These are phyloP conservation scores for Cercospora sp. DNA, from an alignment of 2,329 filamentous ascomycete genomes.

Conservation along the genomic window DNA sequence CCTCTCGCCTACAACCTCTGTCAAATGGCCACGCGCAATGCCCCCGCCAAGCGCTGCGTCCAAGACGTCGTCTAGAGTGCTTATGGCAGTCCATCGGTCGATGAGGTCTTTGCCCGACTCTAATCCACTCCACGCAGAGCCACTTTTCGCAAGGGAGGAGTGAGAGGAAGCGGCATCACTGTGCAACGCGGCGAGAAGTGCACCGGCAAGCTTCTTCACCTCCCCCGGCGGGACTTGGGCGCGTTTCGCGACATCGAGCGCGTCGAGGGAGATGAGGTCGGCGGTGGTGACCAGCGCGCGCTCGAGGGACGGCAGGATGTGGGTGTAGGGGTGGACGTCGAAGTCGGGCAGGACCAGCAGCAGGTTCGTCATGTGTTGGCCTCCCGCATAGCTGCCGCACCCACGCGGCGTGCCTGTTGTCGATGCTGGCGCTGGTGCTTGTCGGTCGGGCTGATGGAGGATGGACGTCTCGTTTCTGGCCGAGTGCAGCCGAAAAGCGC, in stretches of 20 bases:
- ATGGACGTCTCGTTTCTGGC: not conserved
- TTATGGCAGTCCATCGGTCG: conserved; percentile 62
- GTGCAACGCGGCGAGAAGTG: conserved; percentile 68
- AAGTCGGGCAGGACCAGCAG: conserved; percentile 79
- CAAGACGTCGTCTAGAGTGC: conserved; percentile 73
- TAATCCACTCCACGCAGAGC: conserved; percentile 1
- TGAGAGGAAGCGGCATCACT: conserved; percentile 30
- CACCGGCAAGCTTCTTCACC: conserved; percentile 69
- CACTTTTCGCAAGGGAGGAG: not conserved
- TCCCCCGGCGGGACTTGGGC: conserved; percentile 79
- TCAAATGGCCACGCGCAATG: conserved; percentile 75
- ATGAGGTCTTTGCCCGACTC: conserved; percentile 43
- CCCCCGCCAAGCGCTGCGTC: conserved; percentile 75
- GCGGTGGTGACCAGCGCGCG: conserved; percentile 72
- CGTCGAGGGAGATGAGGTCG: conserved; percentile 83
- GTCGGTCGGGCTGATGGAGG: conserved; percentile 3
- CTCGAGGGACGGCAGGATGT: conserved; percentile 78
- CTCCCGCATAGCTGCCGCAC: conserved; percentile 29
- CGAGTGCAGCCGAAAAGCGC: not conserved
- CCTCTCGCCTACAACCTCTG: conserved; percentile 91
- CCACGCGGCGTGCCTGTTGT: not conserved
- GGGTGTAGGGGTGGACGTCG: conserved; percentile 66
- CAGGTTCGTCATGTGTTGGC: conserved; percentile 74
- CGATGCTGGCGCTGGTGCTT: not conserved
- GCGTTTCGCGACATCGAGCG: conserved; percentile 79